Base-by-base conservation (phyloP, 192 early-diverging fungal species). In the Umbelopsis sp. region DNA sequence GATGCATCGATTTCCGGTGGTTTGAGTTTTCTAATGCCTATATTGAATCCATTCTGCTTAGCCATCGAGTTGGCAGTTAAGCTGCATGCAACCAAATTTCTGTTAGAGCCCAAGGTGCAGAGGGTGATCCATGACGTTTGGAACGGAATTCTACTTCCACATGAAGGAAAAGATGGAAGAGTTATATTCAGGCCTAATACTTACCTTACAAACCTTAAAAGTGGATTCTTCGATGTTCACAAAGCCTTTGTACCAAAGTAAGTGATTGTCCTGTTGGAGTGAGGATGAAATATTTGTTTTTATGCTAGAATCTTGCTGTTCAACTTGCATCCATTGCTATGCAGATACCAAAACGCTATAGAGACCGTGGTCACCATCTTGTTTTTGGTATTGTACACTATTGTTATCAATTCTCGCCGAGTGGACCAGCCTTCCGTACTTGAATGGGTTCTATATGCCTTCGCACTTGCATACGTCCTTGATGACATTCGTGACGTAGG, bases 401-500 rank as follows among this genome's bases (percentile, higher is more conserved):
- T 70, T 26, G 68, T 70, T n/a, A 53, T 70, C 24, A 70, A 70
- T 53, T 11, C 24, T 9, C 45, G 17, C 21, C 16, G 45, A 53
- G 17, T 49, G 10, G 45, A 45, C 29, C 6, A 3, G 2, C 68
- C 68, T n/a, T 25, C 21, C 26, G 47, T 44, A 2, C 10, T 70
- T 10, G 68, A 70, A 41, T 70, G 68, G 68, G 34, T 70, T 2
- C 16, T 70, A 49, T 70, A 70, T 34, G 0, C 25, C 7, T 45
- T 44, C 26, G 68, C 52, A 21, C 32, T 53, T 2, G 68, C 38
- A 1, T 24, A 70, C 38, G 68, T 70, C n/a, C 29, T 70, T 0
- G 68, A 70, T 36, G 68, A 70, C 21, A 41, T 70, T 44, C 44
- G 52, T 10, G 45, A 70, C 32, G 68, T 70, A 32, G 21, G 68